phyloP scores from a whole-genome alignment of 2,329 filamentous ascomycete genomes.

The Botryotinia narcissicola region DNA sequence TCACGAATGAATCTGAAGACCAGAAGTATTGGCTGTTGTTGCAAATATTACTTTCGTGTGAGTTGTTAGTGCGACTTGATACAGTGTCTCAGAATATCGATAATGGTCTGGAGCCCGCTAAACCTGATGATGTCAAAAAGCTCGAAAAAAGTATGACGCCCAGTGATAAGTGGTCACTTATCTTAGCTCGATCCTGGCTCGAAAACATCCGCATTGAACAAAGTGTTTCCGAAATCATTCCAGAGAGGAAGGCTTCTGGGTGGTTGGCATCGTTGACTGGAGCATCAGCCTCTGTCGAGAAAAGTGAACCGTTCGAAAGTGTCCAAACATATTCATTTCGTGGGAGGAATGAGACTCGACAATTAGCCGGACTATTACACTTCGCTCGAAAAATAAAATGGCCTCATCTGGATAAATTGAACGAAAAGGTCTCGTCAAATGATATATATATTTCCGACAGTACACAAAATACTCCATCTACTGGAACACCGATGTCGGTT shows the following conservation, averaged over 20 bases:
- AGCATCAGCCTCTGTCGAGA: slow-evolving; percentile 34
- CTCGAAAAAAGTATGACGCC: slow-evolving; percentile 61
- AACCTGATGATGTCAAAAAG: slow-evolving; percentile 55
- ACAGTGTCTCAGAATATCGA: slow-evolving; percentile 61
- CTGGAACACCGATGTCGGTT: slow-evolving; percentile 35
- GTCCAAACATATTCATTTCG: slow-evolving; percentile 40
- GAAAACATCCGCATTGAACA: slow-evolving; percentile 62
- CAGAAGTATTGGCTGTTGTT: slow-evolving; percentile 67
- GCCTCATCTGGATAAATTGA: slow-evolving; percentile 53
- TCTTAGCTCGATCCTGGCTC: slow-evolving; percentile 64
- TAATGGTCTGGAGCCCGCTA: slow-evolving; percentile 50
- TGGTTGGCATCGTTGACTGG: slow-evolving; percentile 60
- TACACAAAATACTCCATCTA: slow-evolving; percentile 29
- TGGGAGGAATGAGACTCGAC: slow-evolving; percentile 52
- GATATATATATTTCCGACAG: slow-evolving; percentile 34
- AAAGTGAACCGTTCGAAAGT: slow-evolving; percentile 45
- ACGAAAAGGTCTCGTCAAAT: slow-evolving; percentile 36
- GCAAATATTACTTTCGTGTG: slow-evolving; percentile 63
- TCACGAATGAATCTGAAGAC: slow-evolving; percentile 52
- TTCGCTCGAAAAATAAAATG: slow-evolving; percentile 62
- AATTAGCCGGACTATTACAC: slow-evolving; percentile 60
- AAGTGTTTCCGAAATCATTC: slow-evolving; percentile 35
- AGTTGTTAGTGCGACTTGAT: slow-evolving; percentile 63
- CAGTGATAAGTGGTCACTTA: slow-evolving; percentile 65
- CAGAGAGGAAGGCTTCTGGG: slow-evolving; percentile 38